These are phyloP conservation scores for Lavandula angustifolia DNA, from an alignment of 257 asterid species.

Conservation along the genomic window DNA sequence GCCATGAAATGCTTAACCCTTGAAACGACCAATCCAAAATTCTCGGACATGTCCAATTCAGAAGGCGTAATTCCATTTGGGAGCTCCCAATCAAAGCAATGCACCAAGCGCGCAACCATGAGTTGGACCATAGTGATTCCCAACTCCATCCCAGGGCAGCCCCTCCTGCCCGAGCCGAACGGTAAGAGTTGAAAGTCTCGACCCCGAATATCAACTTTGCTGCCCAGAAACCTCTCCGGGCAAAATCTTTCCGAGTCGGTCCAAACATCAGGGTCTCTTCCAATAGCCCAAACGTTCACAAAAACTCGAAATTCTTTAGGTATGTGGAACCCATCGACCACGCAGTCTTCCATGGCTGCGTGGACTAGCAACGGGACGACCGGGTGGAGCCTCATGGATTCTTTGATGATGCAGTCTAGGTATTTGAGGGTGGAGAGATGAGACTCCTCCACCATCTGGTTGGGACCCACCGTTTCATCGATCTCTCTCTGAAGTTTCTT, in stretches of 20 bases:
- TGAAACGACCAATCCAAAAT: too few species aligned
- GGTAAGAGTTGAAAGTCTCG: constrained; percentile 27
- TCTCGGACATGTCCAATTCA: background rate
- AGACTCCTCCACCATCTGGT: too few species aligned
- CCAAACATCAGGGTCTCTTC: background rate
- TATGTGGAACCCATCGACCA: background rate
- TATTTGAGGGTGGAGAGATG: background rate
- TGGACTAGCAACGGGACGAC: background rate
- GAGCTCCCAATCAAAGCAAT: constrained; percentile 13
- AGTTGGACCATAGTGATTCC: constrained; percentile 36
- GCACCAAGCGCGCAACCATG: constrained; percentile 44
- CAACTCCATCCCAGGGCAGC: constrained; percentile 44
- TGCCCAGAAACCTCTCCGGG: background rate
- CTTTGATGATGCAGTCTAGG: background rate
- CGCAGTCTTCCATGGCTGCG: constrained; percentile 3
- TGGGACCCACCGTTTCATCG: too few species aligned
- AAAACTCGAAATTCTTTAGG: background rate
- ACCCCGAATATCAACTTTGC: background rate
- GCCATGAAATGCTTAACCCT: constrained; percentile 10
- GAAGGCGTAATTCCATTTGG: background rate
- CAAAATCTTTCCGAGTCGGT: background rate
- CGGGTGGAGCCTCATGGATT: background rate
- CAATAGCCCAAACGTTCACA: background rate
- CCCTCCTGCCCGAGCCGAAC: constrained; percentile 46
- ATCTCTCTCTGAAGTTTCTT: background rate